phyloP scores from a whole-genome alignment of 257 asterid genomes.

The Ocimum tenuiflorum region DNA sequence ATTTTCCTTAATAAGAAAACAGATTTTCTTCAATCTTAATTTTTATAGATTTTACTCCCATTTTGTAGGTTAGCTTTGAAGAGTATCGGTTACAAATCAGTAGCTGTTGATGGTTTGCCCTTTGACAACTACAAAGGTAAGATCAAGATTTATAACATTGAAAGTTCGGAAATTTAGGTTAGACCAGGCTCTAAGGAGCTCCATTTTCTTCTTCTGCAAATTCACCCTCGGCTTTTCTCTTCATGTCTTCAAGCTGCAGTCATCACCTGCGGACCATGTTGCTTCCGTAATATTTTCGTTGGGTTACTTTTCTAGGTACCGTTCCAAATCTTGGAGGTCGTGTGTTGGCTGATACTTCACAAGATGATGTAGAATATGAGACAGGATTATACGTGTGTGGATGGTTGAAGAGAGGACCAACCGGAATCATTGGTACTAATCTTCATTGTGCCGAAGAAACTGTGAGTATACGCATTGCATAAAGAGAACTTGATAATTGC shows the following conservation, averaged over 20 bases:
- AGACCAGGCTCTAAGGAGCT: neutral
- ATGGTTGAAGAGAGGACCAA: constrained; percentile 95
- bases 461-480: constrained; percentile 32
- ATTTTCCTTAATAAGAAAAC: neutral
- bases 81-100: constrained; percentile 88
- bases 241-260: neutral
- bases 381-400: constrained; percentile 78
- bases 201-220: neutral
- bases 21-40: neutral
- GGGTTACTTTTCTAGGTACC: constrained; percentile 38
- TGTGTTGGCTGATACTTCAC: constrained; percentile 37
- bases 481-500: neutral
- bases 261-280: neutral
- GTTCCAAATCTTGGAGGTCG: constrained; percentile 81
- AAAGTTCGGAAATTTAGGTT: neutral
- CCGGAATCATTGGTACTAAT: constrained; percentile 77
- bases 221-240: neutral
- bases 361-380: constrained; percentile 33
- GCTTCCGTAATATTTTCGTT: neutral
- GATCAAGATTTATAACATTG: neutral
- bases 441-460: constrained; percentile 83
- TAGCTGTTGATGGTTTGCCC: constrained; percentile 63
- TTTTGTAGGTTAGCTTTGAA: constrained; percentile 66
- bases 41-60: neutral
- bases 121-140: constrained; percentile 60